phyloP scores from a whole-genome alignment of 768 basidiomycete species.

The Sporobolomyces phaffii region DNA sequence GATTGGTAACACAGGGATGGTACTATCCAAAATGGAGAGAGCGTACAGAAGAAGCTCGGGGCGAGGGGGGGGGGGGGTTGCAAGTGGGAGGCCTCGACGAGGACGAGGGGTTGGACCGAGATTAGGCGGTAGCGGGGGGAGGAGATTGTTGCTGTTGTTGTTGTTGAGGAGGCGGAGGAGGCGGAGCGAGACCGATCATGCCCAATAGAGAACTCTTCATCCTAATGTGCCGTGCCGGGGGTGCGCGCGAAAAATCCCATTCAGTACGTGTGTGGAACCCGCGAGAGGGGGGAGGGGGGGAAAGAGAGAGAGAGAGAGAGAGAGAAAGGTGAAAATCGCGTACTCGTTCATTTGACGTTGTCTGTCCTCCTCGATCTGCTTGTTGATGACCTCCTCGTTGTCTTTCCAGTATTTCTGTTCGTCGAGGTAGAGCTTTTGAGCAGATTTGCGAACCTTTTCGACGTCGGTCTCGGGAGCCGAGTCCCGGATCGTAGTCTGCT shows the following conservation, averaged over 20 bases:
- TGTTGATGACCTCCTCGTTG: conserved; percentile 55
- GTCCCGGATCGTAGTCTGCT: conserved; percentile 27
- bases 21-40: no score
- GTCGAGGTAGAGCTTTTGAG: conserved; percentile 54
- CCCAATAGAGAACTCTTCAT: conserved; percentile 36
- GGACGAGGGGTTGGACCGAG: no score
- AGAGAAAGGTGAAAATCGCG: not conserved
- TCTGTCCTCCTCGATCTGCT: conserved; percentile 54
- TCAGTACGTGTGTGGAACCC: no score
- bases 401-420: conserved; percentile 55
- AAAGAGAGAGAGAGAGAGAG: not conserved
- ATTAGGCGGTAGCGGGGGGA: not conserved
- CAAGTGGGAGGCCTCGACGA: no score
- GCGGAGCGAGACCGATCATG: conserved; percentile 25
- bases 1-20: no score
- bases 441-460: conserved; percentile 46
- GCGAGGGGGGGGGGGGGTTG: no score
- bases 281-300: not conserved
- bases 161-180: not conserved
- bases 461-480: conserved; percentile 39
- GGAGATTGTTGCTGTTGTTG: not conserved
- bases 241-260: no score
- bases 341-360: conserved; percentile 48
- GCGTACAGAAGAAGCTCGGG: no score
- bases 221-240: conserved; percentile 15